Conservation (phyloP, 192 early-diverging fungal species). For the Mortierella hygrophila region DNA sequence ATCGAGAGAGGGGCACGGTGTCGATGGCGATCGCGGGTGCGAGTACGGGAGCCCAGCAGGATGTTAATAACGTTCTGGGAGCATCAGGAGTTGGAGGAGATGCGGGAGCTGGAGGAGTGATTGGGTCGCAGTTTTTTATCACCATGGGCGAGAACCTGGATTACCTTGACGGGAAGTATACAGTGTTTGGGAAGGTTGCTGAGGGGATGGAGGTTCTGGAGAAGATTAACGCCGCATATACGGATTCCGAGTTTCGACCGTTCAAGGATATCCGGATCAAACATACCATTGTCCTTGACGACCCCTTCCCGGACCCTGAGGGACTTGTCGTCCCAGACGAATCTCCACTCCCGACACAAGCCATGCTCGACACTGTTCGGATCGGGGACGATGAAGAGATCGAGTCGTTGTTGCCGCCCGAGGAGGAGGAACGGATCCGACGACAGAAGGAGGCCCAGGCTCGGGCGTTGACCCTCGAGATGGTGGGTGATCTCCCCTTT, state of each 20-base stretch:
- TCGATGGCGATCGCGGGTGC: slow-evolving; percentile 77
- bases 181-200: slow-evolving; percentile 88
- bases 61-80: slow-evolving; percentile 26
- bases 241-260: slow-evolving; percentile 81
- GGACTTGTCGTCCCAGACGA: slow-evolving; percentile 72
- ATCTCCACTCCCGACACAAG: slow-evolving; percentile 83
- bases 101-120: slow-evolving; percentile 56
- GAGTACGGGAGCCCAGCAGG: slow-evolving; percentile 43
- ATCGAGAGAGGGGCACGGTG: slow-evolving; percentile 78
- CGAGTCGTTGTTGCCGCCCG: slow-evolving; percentile 66
- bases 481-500: slow-evolving; percentile 97
- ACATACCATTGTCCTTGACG: slow-evolving; percentile 93
- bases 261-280: slow-evolving; percentile 89
- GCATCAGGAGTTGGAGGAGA: slow-evolving; percentile 33
- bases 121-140: slow-evolving; percentile 91
- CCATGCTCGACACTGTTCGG: slow-evolving; percentile 77
- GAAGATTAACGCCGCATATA: slow-evolving; percentile 75
- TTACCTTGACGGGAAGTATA: slow-evolving; percentile 86
- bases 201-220: slow-evolving; percentile 93
- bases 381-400: slow-evolving; percentile 87
- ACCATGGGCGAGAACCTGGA: slow-evolving; percentile 80
- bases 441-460: slow-evolving; percentile 85
- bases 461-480: slow-evolving; percentile 94
- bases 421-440: slow-evolving; percentile 74
- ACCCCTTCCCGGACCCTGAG: slow-evolving; percentile 90